Percentiles rank a stretch among this genome's conserved stretches.
Conservation (phyloP, 257 asterid genomes). For the Ilex asprella region DNA sequence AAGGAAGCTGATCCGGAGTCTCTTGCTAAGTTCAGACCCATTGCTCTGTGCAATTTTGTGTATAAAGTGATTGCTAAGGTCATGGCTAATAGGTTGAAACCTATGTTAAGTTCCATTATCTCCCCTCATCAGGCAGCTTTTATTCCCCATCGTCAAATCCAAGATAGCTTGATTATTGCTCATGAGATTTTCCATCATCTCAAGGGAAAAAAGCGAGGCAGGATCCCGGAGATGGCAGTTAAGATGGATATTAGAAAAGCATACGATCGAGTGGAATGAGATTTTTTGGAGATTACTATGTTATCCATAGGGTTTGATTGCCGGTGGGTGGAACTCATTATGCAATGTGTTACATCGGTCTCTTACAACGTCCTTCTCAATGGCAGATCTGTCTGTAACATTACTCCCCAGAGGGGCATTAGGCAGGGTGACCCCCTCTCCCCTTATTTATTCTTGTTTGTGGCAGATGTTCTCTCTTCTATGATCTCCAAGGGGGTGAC, state of each 20-base stretch:
- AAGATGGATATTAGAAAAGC: conserved; percentile 3
- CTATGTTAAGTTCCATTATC: no score
- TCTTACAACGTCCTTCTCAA: not conserved
- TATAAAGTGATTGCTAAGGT: no score
- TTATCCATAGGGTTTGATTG: not conserved
- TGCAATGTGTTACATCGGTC: not conserved
- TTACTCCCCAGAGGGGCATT: not conserved
- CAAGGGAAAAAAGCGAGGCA: no score
- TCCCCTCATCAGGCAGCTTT: no score
- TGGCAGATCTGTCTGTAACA: not conserved
- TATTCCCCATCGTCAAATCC: no score
- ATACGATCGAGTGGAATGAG: not conserved
- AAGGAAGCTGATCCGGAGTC: no score
- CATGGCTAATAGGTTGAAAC: no score
- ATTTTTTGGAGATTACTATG: not conserved
- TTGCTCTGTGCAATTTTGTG: no score
- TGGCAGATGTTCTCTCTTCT: not conserved
- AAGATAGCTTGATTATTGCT: no score
- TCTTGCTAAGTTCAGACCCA: no score
- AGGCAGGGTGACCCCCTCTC: conserved; percentile 7
- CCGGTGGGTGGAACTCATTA: not conserved
- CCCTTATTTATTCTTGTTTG: not conserved
- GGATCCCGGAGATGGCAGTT: no score
- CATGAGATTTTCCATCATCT: no score
- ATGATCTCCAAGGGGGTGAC: not conserved